Conservation (phyloP, 192 early-diverging fungal genomes). For the Gaertneriomyces sp. region DNA sequence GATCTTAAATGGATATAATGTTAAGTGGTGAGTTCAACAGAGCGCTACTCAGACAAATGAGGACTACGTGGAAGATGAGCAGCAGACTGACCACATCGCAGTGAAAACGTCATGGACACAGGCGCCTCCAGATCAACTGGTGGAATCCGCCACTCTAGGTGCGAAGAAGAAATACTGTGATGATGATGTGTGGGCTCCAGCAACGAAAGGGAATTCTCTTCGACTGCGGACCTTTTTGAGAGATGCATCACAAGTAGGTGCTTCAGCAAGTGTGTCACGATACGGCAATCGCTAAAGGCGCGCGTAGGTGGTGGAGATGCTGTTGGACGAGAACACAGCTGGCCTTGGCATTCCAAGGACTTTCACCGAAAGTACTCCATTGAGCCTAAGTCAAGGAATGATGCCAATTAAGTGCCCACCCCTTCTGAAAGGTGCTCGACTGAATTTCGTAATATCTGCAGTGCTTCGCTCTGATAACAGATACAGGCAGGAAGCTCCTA, state of each 20-base stretch:
- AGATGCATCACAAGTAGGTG: conserved; percentile 27
- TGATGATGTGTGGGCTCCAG: conserved; percentile 10
- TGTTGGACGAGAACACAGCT: conserved; percentile 41
- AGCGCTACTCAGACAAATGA: conserved; percentile 42
- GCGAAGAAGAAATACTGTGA: conserved; percentile 5
- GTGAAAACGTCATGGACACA: conserved; percentile 47
- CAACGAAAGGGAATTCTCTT: conserved; percentile 35
- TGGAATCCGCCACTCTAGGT: conserved; percentile 19
- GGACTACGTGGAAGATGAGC: conserved; percentile 32
- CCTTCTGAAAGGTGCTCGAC: too few relatives aligned
- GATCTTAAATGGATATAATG: not conserved
- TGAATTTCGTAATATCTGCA: too few relatives aligned
- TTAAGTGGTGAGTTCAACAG: conserved; percentile 16
- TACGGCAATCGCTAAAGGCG: too few relatives aligned
- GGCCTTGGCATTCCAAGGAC: conserved; percentile 13
- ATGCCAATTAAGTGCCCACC: conserved; percentile 6
- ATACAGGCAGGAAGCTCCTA: conserved; percentile 15
- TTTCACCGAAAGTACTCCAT: conserved; percentile 11
- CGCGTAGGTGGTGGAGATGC: conserved; percentile 38
- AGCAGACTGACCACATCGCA: conserved; percentile 47
- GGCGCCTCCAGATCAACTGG: conserved; percentile 36
- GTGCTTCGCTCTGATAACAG: too few relatives aligned
- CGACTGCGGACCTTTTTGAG: conserved; percentile 34
- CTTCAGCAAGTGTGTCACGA: too few relatives aligned
- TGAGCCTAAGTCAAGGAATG: conserved; percentile 37